phyloP scores from a whole-genome alignment of 2,329 filamentous ascomycete genomes.

The Nakataea oryzae region DNA sequence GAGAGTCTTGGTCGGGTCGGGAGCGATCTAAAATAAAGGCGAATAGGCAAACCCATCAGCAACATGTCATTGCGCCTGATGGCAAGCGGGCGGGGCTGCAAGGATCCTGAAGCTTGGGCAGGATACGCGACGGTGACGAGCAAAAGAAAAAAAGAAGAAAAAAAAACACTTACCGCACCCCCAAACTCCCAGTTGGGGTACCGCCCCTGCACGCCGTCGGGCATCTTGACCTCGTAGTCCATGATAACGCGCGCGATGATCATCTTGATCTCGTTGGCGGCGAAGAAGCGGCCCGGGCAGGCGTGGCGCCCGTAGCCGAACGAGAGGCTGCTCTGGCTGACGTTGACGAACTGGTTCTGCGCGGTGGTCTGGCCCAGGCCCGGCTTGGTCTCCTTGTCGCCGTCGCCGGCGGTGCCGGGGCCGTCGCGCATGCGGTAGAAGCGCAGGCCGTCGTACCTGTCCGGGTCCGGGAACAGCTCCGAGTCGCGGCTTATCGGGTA shows the following conservation, averaged over 20 bases:
- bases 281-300: conserved; percentile 26
- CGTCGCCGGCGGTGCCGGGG: not conserved
- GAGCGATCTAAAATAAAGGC: not conserved
- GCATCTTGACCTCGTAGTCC: conserved; percentile 17
- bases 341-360: conserved; percentile 29
- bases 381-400: not conserved
- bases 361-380: conserved; percentile 17
- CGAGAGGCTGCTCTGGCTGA: conserved; percentile 19
- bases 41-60: too few relatives aligned
- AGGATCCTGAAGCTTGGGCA: too few relatives aligned
- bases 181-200: conserved; percentile 15
- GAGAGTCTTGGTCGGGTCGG: not conserved
- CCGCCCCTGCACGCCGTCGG: conserved; percentile 12
- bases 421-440: conserved; percentile 23
- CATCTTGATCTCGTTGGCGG: conserved; percentile 26
- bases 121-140: too few relatives aligned
- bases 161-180: conserved; percentile 4
- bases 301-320: conserved; percentile 31
- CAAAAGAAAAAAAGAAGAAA: not conserved
- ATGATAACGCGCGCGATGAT: conserved; percentile 17
- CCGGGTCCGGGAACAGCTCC: conserved; percentile 22
- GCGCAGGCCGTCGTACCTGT: conserved; percentile 26
- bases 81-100: too few relatives aligned
- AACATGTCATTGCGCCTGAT: not conserved
- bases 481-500: conserved; percentile 25